Conservation (phyloP, 1,284 basidiomycete genomes). For the Fomes fomentarius region DNA sequence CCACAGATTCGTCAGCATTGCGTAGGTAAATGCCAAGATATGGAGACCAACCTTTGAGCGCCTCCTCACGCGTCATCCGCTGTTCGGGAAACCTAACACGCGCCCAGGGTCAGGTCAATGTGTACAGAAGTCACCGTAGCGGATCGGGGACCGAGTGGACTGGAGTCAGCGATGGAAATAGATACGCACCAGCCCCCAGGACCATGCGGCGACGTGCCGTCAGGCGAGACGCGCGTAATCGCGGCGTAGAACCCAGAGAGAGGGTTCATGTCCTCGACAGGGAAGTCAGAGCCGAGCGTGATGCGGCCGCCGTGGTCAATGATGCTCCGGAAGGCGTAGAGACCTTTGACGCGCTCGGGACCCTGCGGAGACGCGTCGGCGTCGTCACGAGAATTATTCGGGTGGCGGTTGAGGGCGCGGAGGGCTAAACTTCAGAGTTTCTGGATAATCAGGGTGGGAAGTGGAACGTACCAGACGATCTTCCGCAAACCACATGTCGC, state of each 20-base stretch:
- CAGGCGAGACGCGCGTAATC: constrained; percentile 72
- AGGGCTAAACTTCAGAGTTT: too few relatives aligned
- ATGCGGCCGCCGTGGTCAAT: constrained; percentile 64
- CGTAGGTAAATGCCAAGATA: neutral
- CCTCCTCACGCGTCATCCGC: constrained; percentile 74
- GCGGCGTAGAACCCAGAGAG: constrained; percentile 85
- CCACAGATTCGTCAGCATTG: neutral
- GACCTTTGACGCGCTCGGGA: constrained; percentile 78
- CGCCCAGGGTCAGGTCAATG: neutral
- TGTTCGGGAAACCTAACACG: constrained; percentile 77
- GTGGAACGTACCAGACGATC: constrained; percentile 66
- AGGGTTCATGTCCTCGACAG: constrained; percentile 83
- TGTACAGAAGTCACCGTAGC: neutral
- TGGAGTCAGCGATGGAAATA: neutral
- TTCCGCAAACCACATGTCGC: constrained; percentile 91
- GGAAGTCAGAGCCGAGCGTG: constrained; percentile 86
- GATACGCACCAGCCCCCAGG: constrained; percentile 73
- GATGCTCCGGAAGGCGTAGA: constrained; percentile 86
- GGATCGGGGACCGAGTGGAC: neutral
- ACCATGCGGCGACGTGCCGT: constrained; percentile 83
- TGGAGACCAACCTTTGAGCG: constrained; percentile 55
- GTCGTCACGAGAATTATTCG: neutral
- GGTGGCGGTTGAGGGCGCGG: neutral
- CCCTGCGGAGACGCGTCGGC: constrained; percentile 50
- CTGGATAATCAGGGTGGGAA: too few relatives aligned